A percentile compares a stretch with the other conserved stretches of the same genome.
Conservation (phyloP, 2,329 filamentous ascomycete species). For the Lithohypha guttulata region DNA sequence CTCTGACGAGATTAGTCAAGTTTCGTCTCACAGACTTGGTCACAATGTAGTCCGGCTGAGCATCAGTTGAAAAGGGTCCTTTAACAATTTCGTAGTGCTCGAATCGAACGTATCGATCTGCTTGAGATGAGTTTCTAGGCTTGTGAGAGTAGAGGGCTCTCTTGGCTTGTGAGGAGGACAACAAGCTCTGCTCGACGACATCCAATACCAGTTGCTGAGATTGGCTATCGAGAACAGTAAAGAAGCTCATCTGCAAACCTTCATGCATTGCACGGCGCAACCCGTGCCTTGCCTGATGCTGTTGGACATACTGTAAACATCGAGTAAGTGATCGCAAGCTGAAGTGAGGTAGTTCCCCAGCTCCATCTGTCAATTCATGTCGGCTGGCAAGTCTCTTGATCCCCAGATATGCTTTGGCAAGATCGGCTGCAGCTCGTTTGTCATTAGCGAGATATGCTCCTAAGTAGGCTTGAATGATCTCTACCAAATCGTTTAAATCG, state of each 20-base stretch:
- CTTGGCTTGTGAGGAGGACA: constrained; percentile 58
- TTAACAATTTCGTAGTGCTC: constrained; percentile 84
- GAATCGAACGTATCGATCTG: constrained; percentile 68
- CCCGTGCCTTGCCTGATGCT: constrained; percentile 74
- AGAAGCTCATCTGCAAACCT: constrained; percentile 95
- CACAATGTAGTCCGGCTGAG: constrained; percentile 86
- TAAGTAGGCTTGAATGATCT: constrained; percentile 81
- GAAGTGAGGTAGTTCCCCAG: constrained; percentile 92
- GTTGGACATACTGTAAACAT: constrained; percentile 75
- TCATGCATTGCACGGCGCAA: constrained; percentile 80
- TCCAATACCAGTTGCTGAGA: constrained; percentile 72
- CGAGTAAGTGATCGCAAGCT: constrained; percentile 89
- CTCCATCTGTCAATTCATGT: constrained; percentile 83
- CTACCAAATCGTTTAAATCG: constrained; percentile 74
- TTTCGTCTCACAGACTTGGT: constrained; percentile 93
- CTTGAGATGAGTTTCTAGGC: constrained; percentile 66
- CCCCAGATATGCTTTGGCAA: constrained; percentile 77
- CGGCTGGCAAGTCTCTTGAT: constrained; percentile 72
- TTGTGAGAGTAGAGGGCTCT: constrained; percentile 66
- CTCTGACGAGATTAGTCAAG: constrained; percentile 83
- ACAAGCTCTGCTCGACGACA: constrained; percentile 68
- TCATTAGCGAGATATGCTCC: constrained; percentile 60
- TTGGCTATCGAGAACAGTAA: constrained; percentile 72
- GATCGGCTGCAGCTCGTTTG: constrained; percentile 63
- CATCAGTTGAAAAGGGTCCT: constrained; percentile 55